These are phyloP conservation scores for Suillus brevipes DNA, from an alignment of 768 basidiomycete species.

Conservation along the genomic window DNA sequence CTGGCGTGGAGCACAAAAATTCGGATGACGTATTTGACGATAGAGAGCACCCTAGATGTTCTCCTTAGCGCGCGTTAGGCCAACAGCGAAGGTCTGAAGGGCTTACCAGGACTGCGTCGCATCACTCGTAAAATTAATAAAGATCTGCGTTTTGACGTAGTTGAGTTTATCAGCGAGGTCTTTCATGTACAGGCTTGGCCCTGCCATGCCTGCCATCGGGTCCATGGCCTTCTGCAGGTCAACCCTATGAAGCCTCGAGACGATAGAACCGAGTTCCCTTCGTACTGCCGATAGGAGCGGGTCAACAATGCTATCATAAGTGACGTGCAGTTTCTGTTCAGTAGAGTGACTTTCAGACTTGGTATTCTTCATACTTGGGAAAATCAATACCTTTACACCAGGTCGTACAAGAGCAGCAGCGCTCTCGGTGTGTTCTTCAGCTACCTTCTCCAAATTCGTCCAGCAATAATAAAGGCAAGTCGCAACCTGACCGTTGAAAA, in stretches of 20 bases:
- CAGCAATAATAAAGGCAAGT: constrained; percentile 81
- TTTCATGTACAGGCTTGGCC: constrained; percentile 82
- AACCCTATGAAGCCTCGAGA: constrained; percentile 81
- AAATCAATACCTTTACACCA: constrained; percentile 53
- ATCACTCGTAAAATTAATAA: constrained; percentile 75
- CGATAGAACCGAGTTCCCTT: constrained; percentile 76
- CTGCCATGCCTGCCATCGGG: constrained; percentile 51
- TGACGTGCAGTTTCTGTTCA: constrained; percentile 47
- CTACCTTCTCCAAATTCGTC: constrained; percentile 62
- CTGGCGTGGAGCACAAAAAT: constrained; percentile 94
- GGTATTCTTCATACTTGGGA: not conserved
- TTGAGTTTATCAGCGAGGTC: constrained; percentile 86
- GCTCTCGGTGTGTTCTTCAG: constrained; percentile 63
- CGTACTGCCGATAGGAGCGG: constrained; percentile 69
- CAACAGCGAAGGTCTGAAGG: not conserved
- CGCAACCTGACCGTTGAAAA: constrained; percentile 73
- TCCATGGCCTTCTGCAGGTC: constrained; percentile 78
- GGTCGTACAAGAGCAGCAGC: constrained; percentile 58
- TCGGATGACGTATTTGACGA: constrained; percentile 78
- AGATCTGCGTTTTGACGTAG: constrained; percentile 79
- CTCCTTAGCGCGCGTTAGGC: not conserved
- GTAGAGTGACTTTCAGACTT: not conserved
- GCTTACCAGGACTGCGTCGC: constrained; percentile 69
- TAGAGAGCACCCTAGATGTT: constrained; percentile 51
- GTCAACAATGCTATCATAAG: constrained; percentile 59